Percentiles rank a stretch among this genome's conserved stretches.
These are phyloP conservation scores for Pleurotus pulmonarius DNA, from an alignment of 768 basidiomycete species.

Conservation along the genomic window DNA sequence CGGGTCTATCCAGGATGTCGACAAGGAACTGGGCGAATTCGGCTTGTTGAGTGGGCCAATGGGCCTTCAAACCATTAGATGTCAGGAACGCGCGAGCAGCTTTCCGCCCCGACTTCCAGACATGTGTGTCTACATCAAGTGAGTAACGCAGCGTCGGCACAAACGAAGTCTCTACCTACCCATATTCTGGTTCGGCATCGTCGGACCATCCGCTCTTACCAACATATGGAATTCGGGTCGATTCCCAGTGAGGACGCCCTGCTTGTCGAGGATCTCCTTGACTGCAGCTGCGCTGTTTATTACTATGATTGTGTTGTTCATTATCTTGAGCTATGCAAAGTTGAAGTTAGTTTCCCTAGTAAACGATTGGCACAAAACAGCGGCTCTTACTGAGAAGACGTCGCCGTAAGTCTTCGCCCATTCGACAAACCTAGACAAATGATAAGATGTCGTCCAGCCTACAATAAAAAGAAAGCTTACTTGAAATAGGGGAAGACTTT, in stretches of 20 bases:
- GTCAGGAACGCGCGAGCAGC: conserved; percentile 17
- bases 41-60: conserved; percentile 21
- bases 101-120: conserved; percentile 13
- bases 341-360: background rate
- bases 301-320: conserved; percentile 18
- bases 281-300: conserved; percentile 17
- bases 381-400: conserved; percentile 10
- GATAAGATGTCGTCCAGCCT: background rate
- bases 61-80: conserved; percentile 13
- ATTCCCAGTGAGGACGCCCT: conserved; percentile 18
- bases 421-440: conserved; percentile 11
- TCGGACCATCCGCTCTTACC: conserved; percentile 2
- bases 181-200: conserved; percentile 6
- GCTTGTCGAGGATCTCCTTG: conserved; percentile 25
- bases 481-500: conserved; percentile 7
- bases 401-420: conserved; percentile 15
- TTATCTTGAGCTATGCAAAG: conserved; percentile 18
- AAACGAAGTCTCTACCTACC: background rate
- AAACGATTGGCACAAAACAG: background rate
- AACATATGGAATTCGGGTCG: conserved; percentile 16
- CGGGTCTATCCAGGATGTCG: conserved; percentile 24
- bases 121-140: background rate
- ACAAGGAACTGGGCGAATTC: conserved; percentile 25
- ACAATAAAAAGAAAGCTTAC: background rate
- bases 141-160: background rate